A percentile compares a stretch with the other conserved stretches of the same genome.
phyloP scores from a whole-genome alignment of 1,284 basidiomycete genomes.

The Xerocomus cyaneibrunnescens region DNA sequence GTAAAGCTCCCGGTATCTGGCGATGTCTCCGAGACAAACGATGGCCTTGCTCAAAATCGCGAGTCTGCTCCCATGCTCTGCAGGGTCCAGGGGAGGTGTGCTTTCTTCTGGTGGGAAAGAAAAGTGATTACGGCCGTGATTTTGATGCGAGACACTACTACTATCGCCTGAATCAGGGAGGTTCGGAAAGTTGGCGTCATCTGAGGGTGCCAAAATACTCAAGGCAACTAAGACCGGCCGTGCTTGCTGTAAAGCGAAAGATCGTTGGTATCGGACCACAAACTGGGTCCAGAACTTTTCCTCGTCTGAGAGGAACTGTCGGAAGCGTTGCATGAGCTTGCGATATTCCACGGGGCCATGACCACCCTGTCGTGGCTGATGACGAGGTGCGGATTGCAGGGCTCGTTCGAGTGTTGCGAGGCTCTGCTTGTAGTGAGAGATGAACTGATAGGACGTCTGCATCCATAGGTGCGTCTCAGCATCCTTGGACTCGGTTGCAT shows the following conservation, averaged over 20 bases:
- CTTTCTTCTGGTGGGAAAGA: conserved; percentile 56
- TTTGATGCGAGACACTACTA: conserved; percentile 17
- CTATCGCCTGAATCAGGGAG: conserved; percentile 32
- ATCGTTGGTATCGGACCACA: conserved; percentile 65
- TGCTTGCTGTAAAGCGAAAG: conserved; percentile 66
- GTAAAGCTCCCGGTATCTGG: conserved; percentile 90
- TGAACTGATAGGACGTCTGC: conserved; percentile 87
- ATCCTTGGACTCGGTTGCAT: conserved; percentile 74
- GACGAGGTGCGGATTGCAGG: conserved; percentile 47
- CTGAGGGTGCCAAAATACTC: conserved; percentile 41
- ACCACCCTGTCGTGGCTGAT: conserved; percentile 41
- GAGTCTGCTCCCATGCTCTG: conserved; percentile 61
- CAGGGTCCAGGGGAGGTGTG: conserved; percentile 42
- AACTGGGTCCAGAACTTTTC: conserved; percentile 86
- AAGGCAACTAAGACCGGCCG: conserved; percentile 55
- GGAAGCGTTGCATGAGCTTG: conserved; percentile 84
- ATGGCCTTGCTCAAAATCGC: conserved; percentile 84
- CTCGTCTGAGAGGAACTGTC: conserved; percentile 82
- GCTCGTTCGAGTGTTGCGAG: conserved; percentile 67
- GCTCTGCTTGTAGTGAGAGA: conserved; percentile 78
- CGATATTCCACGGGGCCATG: conserved; percentile 75
- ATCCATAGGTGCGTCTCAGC: conserved; percentile 87
- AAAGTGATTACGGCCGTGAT: conserved; percentile 46
- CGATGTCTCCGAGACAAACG: conserved; percentile 92
- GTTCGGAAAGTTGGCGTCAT: conserved; percentile 33